These are phyloP conservation scores for Talaromyces ruber DNA, from an alignment of 495 filamentous ascomycete genomes.

Conservation along the genomic window DNA sequence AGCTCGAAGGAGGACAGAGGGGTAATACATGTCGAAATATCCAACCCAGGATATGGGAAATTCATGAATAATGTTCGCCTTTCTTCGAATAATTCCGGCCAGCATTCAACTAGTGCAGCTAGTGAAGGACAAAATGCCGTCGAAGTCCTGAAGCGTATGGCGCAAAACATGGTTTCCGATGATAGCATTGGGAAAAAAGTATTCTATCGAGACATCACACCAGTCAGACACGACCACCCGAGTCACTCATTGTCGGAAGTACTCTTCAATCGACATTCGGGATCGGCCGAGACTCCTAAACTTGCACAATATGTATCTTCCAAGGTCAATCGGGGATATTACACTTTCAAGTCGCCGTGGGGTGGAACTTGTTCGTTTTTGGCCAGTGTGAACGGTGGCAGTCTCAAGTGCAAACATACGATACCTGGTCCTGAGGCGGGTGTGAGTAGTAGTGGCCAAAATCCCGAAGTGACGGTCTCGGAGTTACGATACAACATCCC, in stretches of 20 bases:
- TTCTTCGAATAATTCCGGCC: slow-evolving; percentile 22
- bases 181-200: neutral
- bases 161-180: neutral
- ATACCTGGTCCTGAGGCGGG: slow-evolving; percentile 28
- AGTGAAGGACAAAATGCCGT: slow-evolving; percentile 6
- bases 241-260: slow-evolving; percentile 19
- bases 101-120: slow-evolving; percentile 19
- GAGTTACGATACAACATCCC: slow-evolving; percentile 87
- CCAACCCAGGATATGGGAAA: slow-evolving; percentile 53
- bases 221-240: slow-evolving; percentile 1
- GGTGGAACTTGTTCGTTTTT: slow-evolving; percentile 74
- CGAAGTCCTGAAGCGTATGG: neutral
- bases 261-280: slow-evolving; percentile 30
- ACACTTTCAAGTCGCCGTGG: slow-evolving; percentile 75
- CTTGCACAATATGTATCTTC: slow-evolving; percentile 11
- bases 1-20: slow-evolving; percentile 26
- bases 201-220: slow-evolving; percentile 1
- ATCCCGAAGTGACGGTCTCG: slow-evolving; percentile 53
- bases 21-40: slow-evolving; percentile 50
- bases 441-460: slow-evolving; percentile 5
- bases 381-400: slow-evolving; percentile 63
- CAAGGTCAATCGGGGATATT: slow-evolving; percentile 39
- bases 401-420: slow-evolving; percentile 70
- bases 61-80: slow-evolving; percentile 36
- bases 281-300: slow-evolving; percentile 19